Percentiles rank a stretch among this genome's conserved stretches.
Conservation (phyloP, 2,329 filamentous ascomycete genomes). For the Fusarium luffae region DNA sequence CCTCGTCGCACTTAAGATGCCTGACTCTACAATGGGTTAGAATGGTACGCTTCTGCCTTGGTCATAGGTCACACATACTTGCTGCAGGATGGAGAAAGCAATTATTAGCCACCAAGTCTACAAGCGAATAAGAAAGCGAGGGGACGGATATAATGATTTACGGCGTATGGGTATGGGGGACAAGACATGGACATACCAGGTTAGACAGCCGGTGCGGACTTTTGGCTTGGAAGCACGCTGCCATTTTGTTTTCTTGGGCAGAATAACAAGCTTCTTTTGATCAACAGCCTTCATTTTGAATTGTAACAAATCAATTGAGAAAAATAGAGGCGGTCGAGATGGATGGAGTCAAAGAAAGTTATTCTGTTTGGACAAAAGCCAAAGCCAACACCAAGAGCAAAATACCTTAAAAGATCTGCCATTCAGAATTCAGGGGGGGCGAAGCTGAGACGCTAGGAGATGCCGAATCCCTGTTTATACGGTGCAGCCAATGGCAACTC, state of each 20-base stretch:
- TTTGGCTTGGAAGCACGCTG: conserved; percentile 31
- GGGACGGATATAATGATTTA: background rate
- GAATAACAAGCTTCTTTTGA: conserved; percentile 1
- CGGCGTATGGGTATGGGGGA: background rate
- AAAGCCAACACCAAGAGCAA: conserved; percentile 3
- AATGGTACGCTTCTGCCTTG: background rate
- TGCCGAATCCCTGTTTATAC: conserved; percentile 2
- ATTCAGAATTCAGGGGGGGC: conserved; percentile 6
- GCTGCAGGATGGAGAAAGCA: background rate
- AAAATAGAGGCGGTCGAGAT: background rate
- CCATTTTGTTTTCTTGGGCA: conserved; percentile 26
- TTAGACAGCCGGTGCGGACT: conserved; percentile 38
- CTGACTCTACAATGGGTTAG: conserved; percentile 29
- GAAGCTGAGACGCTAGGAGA: conserved; percentile 3
- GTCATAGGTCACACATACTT: background rate
- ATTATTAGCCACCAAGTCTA: conserved; percentile 4
- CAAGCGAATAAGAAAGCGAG: background rate
- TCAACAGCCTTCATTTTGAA: background rate
- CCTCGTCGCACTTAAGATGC: conserved; percentile 45
- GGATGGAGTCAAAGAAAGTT: conserved; percentile 6
- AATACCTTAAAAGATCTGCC: background rate
- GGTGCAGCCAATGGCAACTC: background rate
- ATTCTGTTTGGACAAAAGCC: conserved; percentile 16
- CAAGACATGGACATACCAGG: conserved; percentile 24
- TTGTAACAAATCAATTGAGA: background rate